Base-by-base conservation (phyloP, 2,329 filamentous ascomycete species). In the Beauveria rudraprayagi region DNA sequence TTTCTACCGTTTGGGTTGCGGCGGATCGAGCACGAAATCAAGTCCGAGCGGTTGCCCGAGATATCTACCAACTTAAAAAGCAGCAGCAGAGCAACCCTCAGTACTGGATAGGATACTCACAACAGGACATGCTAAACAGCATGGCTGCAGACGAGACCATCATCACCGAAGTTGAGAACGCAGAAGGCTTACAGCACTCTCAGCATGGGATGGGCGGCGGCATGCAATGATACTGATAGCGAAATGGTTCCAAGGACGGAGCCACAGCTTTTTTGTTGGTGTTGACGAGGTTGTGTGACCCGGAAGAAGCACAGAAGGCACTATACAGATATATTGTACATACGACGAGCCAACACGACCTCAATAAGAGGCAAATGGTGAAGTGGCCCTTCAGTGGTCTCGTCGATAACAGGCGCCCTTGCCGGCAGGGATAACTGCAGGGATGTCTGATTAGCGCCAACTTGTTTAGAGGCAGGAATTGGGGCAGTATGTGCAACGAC, bases 11-110 rank as follows among this genome's bases (percentile, higher is more conserved):
- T 3, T 94, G 90, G 90, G 82, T 83, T 41, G 86, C 91, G 40
- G 89, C 90, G 1, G 80, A 78, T 50, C 82, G 81, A 14, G 89
- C 90, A 2, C 82, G 88, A 63, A 81, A 80, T 4, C 90, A 94
- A 72, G 87, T 96, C 17, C 86, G 86, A 66, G 84, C 84, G 9
- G 89, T 94, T 19, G 90, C 91, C n/a, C 84, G 89, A 68, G 88
- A 92, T 66, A 87, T 93, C 55, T 87, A 83, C 70, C 78, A 76
- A 17, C 74, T 76, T 50, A 84, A 83, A 76, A 85, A 83, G 75
- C 78, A 78, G 51, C 79, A 79, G 67, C 78, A 82, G 70, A 73
- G 73, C 66, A 78, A 77, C 63, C 79, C 81, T 10, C 74, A 78
- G 44, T 82, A 80, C 73, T 84, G 81, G 82, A 73, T 80, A 17